These are phyloP conservation scores for Sapria himalayana DNA, from an alignment of 345 rosid genomes.

Conservation along the genomic window DNA sequence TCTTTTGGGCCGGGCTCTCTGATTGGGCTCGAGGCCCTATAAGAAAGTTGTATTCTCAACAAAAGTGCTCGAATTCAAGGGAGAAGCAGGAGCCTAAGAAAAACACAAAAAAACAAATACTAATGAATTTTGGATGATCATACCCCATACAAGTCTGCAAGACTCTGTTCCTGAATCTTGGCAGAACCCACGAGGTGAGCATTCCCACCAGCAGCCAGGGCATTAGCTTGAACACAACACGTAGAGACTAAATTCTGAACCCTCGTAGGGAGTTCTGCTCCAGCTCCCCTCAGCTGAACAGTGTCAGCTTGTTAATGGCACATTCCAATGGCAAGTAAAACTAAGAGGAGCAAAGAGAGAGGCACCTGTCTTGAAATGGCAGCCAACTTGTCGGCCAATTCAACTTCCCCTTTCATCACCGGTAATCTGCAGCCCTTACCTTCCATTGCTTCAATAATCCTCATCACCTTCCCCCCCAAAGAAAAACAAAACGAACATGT, in stretches of 20 bases:
- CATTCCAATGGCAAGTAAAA: neutral
- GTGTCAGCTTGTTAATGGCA: conserved; percentile 10
- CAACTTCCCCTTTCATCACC: conserved; percentile 71
- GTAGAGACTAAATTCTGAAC: conserved; percentile 59
- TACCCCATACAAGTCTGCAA: conserved; percentile 94
- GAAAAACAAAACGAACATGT: neutral
- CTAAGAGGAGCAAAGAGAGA: conserved; percentile 5
- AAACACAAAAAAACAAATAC: too few relatives aligned
- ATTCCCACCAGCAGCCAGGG: conserved; percentile 35
- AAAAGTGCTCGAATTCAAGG: too few relatives aligned
- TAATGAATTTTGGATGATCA: neutral
- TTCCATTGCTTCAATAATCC: conserved; percentile 81
- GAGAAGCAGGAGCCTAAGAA: too few relatives aligned
- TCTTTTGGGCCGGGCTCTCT: too few relatives aligned
- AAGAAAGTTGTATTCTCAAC: too few relatives aligned
- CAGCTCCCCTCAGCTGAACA: conserved; percentile 81
- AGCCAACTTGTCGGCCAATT: conserved; percentile 67
- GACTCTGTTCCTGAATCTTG: conserved; percentile 85
- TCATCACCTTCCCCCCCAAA: conserved; percentile 41
- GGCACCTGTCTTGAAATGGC: conserved; percentile 59
- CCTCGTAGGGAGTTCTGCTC: conserved; percentile 89
- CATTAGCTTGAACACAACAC: conserved; percentile 61
- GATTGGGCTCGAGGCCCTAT: too few relatives aligned
- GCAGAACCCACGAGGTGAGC: conserved; percentile 78
- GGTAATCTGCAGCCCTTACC: conserved; percentile 75